Evolutionary conservation across 257 asterid species (phyloP).

Genomic region (Solanum okadae): DNA sequence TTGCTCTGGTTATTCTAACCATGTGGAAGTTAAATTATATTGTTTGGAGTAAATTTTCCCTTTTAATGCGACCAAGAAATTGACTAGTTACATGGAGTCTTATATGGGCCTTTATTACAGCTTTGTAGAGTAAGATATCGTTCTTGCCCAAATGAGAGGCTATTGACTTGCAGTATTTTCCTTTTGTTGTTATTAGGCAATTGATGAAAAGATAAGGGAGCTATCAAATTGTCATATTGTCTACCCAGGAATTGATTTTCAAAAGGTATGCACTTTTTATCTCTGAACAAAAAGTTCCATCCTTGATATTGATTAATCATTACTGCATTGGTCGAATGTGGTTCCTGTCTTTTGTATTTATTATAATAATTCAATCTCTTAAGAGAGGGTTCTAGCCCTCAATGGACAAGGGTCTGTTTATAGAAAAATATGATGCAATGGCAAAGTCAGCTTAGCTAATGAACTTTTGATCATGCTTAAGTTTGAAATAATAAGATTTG

Average conservation of each 20-base stretch:
- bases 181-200: slow-evolving; percentile 49
- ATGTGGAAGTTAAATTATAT: not conserved
- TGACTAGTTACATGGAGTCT: not conserved
- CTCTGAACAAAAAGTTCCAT: slow-evolving; percentile 1
- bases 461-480: not conserved
- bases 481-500: not conserved
- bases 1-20: not conserved
- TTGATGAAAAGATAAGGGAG: slow-evolving; percentile 92
- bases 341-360: not conserved
- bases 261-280: slow-evolving; percentile 54
- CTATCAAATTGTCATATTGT: slow-evolving; percentile 97
- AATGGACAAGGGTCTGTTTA: not conserved
- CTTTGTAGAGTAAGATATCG: not conserved
- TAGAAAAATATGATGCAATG: not conserved
- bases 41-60: not conserved
- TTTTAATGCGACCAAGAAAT: not conserved
- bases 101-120: not conserved
- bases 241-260: slow-evolving; percentile 87
- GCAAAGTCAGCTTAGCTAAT: not conserved
- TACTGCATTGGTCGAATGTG: not conserved
- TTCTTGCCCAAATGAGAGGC: not conserved
- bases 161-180: not conserved
- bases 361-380: not conserved
- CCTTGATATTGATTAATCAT: not conserved
- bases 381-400: not conserved